Conservation (phyloP, 257 asterid genomes). For the Jaltomata sinuosa region DNA sequence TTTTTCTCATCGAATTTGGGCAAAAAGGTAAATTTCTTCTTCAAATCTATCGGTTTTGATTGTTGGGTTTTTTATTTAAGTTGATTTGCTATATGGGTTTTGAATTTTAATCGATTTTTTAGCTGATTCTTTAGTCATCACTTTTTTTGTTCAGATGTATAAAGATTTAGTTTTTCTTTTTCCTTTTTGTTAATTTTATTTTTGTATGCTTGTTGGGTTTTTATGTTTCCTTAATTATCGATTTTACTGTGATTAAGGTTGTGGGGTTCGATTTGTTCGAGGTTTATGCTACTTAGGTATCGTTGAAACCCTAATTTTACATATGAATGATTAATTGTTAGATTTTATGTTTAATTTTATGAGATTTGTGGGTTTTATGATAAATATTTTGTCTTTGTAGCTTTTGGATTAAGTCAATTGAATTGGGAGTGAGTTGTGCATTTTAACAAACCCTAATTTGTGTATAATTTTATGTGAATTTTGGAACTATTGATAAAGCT, state of each 20-base stretch:
- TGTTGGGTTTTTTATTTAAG: neutral
- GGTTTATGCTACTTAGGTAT: neutral
- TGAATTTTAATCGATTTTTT: neutral
- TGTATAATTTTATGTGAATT: neutral
- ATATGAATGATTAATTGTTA: slow-evolving; percentile 3
- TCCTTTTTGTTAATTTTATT: neutral
- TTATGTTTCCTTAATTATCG: neutral
- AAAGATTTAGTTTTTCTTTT: neutral
- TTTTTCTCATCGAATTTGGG: neutral
- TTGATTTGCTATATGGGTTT: neutral
- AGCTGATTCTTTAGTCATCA: neutral
- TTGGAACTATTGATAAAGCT: neutral
- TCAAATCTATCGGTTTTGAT: neutral
- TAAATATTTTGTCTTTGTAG: neutral
- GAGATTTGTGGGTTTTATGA: neutral
- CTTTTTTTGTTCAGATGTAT: neutral
- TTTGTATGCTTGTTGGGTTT: neutral
- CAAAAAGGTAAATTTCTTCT: neutral
- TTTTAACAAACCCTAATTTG: neutral
- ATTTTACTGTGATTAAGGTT: neutral
- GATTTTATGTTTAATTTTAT: neutral
- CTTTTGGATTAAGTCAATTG: neutral
- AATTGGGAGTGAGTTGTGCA: neutral
- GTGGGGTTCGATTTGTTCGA: neutral
- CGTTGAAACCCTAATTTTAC: slow-evolving; percentile 52